These are phyloP conservation scores for Kandelia obovata DNA, from an alignment of 345 rosid genomes.

Conservation along the genomic window DNA sequence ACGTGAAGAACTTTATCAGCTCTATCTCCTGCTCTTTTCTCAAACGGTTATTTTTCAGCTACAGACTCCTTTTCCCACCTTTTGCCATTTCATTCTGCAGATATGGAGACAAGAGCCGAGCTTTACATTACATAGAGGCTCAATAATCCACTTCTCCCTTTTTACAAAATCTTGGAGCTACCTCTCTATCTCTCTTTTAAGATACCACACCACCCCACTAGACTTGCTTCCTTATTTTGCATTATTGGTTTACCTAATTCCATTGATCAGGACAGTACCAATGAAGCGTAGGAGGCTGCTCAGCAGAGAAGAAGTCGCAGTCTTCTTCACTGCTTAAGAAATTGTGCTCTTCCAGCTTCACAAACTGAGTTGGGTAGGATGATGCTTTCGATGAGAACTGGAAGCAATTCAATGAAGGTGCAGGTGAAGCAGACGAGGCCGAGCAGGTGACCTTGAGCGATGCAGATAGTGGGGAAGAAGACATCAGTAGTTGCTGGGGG, in stretches of 20 bases:
- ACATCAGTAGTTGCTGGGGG: slow-evolving; percentile 22
- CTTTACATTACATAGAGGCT: slow-evolving; percentile 9
- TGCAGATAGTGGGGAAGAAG: slow-evolving; percentile 17
- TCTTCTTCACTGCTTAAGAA: slow-evolving; percentile 76
- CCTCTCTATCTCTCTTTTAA: neutral
- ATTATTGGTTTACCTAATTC: slow-evolving; percentile 22
- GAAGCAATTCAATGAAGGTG: slow-evolving; percentile 12
- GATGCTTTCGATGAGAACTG: slow-evolving; percentile 20
- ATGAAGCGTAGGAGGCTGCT: slow-evolving; percentile 82
- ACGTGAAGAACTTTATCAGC: slow-evolving; percentile 14
- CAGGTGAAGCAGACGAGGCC: slow-evolving; percentile 21
- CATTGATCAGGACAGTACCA: slow-evolving; percentile 72
- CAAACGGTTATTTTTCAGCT: neutral
- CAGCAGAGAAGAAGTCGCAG: slow-evolving; percentile 75
- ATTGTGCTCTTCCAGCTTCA: slow-evolving; percentile 81
- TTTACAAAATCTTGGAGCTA: slow-evolving; percentile 16
- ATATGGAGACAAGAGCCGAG: slow-evolving; percentile 5
- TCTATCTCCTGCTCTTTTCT: neutral
- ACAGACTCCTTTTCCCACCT: neutral
- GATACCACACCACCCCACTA: neutral
- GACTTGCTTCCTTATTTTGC: no score
- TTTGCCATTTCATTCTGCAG: neutral
- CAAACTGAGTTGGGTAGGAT: slow-evolving; percentile 43
- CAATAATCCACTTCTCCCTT: slow-evolving; percentile 5
- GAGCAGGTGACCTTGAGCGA: slow-evolving; percentile 16